Evolutionary conservation across 495 filamentous ascomycete species (phyloP).

Genomic region (Penicillium samsonianum): DNA sequence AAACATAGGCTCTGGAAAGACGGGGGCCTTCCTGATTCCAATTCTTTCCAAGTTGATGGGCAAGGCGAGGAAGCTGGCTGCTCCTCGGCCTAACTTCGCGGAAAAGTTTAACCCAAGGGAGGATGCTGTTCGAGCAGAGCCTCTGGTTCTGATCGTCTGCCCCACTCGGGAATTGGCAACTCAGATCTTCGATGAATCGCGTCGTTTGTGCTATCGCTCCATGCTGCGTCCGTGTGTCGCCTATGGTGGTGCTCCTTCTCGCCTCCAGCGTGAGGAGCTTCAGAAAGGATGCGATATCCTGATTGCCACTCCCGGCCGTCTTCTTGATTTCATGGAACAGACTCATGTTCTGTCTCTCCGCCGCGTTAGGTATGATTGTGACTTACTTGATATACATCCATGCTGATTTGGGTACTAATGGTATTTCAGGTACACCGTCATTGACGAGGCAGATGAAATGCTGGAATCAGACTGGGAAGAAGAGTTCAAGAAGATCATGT

Average conservation of each 20-base stretch:
- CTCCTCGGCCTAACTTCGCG: slow-evolving; percentile 64
- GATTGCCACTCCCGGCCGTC: slow-evolving; percentile 82
- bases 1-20: slow-evolving; percentile 85
- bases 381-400: slow-evolving; percentile 3
- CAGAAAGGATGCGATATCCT: slow-evolving; percentile 85
- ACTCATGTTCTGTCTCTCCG: slow-evolving; percentile 65
- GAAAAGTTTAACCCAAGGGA: slow-evolving; percentile 42
- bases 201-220: slow-evolving; percentile 87
- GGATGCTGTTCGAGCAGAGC: slow-evolving; percentile 68
- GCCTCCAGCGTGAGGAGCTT: slow-evolving; percentile 68
- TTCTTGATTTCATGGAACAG: slow-evolving; percentile 78
- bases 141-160: slow-evolving; percentile 79
- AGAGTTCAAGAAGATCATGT: slow-evolving; percentile 69
- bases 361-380: slow-evolving; percentile 64
- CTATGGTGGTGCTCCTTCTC: slow-evolving; percentile 77
- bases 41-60: slow-evolving; percentile 90
- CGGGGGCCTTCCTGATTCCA: slow-evolving; percentile 87
- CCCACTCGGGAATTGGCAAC: slow-evolving; percentile 87
- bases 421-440: slow-evolving; percentile 66
- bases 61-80: slow-evolving; percentile 81
- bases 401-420: slow-evolving; percentile 7
- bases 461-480: slow-evolving; percentile 72
- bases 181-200: slow-evolving; percentile 92
- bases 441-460: slow-evolving; percentile 96
- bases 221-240: slow-evolving; percentile 91